Evolutionary conservation across 345 rosid species (phyloP), one percentile per base, ranked within the genome.

Genomic region (Barbarea vulgaris): DNA sequence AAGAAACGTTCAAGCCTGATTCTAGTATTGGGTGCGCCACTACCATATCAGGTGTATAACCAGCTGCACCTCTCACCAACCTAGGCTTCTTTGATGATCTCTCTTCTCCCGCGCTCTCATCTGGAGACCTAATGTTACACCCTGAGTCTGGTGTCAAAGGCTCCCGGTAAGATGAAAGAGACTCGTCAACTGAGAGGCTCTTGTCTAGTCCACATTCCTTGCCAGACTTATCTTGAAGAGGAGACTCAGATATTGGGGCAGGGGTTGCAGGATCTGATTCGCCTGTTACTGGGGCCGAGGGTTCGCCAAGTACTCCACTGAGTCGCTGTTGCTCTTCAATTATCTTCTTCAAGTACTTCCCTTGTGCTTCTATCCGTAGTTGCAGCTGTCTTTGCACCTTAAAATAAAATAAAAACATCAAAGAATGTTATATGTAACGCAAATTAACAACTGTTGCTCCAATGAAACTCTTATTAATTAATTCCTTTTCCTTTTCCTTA

Each of bases 301-400:
- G 79, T 65, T 95, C 96, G 30, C 81, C 79, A 50, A 92, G 87
- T 50, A 72, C 87, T 47, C 96, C 97, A 68, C 89, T 87, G 2
- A 95, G 88, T 57, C 89, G 86, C 24, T 93, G 96, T 77, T 95
- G 97, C 89, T 95, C 99, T 85, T 95, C 97, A 34, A 95, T 95
- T 79, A 95, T 95, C 89, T 92, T 95, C 86, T 95, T 92, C 84
- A 95, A 80, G 82, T 92, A 95, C 85, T 92, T 90, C 53, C 97
- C 97, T 68, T 92, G 97, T 21, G 97, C 99, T 81, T 95, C 99
- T 76, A 95, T 95, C 59, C 99, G 93, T 74, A 95, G 80, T 68
- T 95, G 99, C 72, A 95, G 84, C 81, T 95, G 99, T 80, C 96
- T 88, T 86, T 95, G 99, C 74, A 95, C 99, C 99, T 95, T 17